phyloP scores from a whole-genome alignment of 495 filamentous ascomycete genomes.

The Elaphomyces granulatus region DNA sequence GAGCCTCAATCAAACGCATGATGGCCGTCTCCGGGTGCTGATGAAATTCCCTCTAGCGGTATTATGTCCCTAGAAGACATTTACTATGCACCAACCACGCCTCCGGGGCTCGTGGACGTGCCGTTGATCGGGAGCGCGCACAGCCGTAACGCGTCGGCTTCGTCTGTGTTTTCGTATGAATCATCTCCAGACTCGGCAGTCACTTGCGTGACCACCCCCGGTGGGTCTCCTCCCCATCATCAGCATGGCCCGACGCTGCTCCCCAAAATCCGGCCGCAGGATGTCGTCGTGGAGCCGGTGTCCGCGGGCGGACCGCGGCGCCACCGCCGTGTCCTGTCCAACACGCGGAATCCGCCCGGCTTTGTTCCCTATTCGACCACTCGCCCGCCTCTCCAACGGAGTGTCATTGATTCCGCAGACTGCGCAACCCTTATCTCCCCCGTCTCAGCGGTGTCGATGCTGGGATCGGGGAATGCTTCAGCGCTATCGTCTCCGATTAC shows the following conservation, averaged over 20 bases:
- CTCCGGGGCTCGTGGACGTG: conserved; percentile 23
- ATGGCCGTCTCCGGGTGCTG: background rate
- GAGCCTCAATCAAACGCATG: no score
- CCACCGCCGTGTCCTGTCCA: conserved; percentile 43
- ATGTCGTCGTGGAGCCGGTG: conserved; percentile 53
- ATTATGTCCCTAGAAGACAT: conserved; percentile 34
- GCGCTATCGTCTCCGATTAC: conserved; percentile 48
- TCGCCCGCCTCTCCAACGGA: conserved; percentile 36
- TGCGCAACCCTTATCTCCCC: conserved; percentile 40
- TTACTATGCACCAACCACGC: conserved; percentile 34
- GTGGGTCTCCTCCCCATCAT: conserved; percentile 48
- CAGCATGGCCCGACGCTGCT: conserved; percentile 71
- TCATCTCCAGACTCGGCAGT: conserved; percentile 67
- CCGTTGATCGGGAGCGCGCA: conserved; percentile 22
- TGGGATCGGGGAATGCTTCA: conserved; percentile 25
- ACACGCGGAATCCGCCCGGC: conserved; percentile 35
- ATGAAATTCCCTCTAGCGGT: conserved; percentile 1
- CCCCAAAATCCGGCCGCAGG: conserved; percentile 76
- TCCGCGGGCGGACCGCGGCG: conserved; percentile 27
- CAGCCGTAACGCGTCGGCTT: conserved; percentile 32
- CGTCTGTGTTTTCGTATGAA: conserved; percentile 45
- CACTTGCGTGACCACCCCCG: conserved; percentile 60
- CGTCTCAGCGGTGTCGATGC: conserved; percentile 29
- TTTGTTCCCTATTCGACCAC: conserved; percentile 28
- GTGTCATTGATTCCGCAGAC: conserved; percentile 50